Percentiles rank a stretch among this genome's conserved stretches.
Conservation (phyloP, 2,329 filamentous ascomycete genomes). For the Talaromyces sp. region DNA sequence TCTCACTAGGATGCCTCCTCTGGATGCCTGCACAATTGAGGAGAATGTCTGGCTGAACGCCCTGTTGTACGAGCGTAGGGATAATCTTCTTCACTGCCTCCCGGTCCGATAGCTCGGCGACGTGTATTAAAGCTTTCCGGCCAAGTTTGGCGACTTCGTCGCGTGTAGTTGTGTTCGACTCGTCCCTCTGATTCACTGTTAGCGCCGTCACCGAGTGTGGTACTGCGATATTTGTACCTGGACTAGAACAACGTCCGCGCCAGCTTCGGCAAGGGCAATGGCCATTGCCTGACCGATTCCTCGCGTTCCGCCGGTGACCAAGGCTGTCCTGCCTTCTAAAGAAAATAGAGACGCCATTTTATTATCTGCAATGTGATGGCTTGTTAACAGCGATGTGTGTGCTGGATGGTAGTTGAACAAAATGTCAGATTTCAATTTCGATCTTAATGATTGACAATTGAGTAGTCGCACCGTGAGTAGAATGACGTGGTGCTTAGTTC, state of each 20-base stretch:
- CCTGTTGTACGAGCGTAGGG: conserved; percentile 37
- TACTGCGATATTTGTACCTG: conserved; percentile 29
- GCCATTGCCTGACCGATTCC: conserved; percentile 49
- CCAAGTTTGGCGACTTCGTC: conserved; percentile 41
- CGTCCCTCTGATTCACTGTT: conserved; percentile 48
- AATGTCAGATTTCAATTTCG: neutral
- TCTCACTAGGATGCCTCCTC: conserved; percentile 68
- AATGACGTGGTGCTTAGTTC: neutral
- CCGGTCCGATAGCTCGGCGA: conserved; percentile 43
- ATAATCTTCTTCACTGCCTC: conserved; percentile 41
- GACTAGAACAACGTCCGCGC: conserved; percentile 45
- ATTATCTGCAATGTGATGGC: neutral
- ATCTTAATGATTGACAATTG: neutral
- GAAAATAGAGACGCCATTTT: conserved; percentile 38
- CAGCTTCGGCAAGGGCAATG: conserved; percentile 46
- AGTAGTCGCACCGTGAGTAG: neutral
- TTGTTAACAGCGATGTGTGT: neutral
- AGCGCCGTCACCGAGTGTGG: neutral
- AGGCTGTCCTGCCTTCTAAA: conserved; percentile 40
- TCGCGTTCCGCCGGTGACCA: conserved; percentile 48
- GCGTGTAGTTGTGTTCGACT: conserved; percentile 43
- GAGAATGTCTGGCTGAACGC: conserved; percentile 67
- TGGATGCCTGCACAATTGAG: conserved; percentile 88
- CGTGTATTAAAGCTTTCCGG: conserved; percentile 42
- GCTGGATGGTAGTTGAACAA: neutral